phyloP scores from a whole-genome alignment of 441 rosid genomes.

The Biscutella laevigata region DNA sequence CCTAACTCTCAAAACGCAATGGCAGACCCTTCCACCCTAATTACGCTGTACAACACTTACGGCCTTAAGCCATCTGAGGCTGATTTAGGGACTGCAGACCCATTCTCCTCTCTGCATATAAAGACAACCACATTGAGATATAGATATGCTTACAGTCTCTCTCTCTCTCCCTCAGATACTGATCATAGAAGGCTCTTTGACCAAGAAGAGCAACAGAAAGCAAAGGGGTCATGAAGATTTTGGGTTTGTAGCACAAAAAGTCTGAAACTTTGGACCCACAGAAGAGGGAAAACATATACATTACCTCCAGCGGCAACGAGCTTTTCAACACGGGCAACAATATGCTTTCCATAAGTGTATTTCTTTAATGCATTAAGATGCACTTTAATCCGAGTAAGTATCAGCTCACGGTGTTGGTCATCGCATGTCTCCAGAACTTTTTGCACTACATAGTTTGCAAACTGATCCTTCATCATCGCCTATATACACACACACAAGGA shows the following conservation, averaged over 20 bases:
- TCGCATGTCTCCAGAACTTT: conserved; percentile 92
- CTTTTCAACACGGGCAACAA: conserved; percentile 95
- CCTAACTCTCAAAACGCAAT: conserved; percentile 35
- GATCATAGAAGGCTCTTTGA: too few relatives aligned
- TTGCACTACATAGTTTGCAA: conserved; percentile 93
- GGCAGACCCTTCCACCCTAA: conserved; percentile 43
- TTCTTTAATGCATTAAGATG: conserved; percentile 91
- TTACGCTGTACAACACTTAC: conserved; percentile 76
- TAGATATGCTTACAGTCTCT: background rate
- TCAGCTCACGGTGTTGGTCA: conserved; percentile 85
- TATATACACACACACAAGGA: conserved; percentile 12
- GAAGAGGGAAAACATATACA: background rate
- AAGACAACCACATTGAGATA: conserved; percentile 1
- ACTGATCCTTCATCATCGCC: conserved; percentile 99
- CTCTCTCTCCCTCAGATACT: too few relatives aligned
- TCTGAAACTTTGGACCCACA: background rate
- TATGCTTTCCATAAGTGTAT: conserved; percentile 95
- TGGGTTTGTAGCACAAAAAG: background rate
- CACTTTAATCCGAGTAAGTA: conserved; percentile 81
- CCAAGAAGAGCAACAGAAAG: background rate
- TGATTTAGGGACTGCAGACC: conserved; percentile 55
- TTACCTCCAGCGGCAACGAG: conserved; percentile 99
- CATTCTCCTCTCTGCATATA: conserved; percentile 76
- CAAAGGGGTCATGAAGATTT: background rate
- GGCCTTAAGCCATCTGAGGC: conserved; percentile 38